A percentile compares a stretch with the other conserved stretches of the same genome.
phyloP scores from a whole-genome alignment of 257 asterid species.

The Solanum peruvianum region DNA sequence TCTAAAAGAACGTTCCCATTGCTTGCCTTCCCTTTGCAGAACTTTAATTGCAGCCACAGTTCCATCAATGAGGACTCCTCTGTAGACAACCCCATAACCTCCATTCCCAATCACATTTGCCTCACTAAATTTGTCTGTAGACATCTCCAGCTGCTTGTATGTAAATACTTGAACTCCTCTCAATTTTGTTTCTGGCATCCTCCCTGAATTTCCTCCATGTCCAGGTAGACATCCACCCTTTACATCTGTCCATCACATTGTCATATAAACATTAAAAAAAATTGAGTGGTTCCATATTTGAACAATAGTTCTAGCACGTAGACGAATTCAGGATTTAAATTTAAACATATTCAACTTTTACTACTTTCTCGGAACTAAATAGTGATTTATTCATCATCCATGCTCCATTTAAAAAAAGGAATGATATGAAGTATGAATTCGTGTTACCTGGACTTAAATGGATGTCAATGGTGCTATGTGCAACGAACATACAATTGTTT shows the following conservation, averaged over 20 bases:
- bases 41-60: slow-evolving; percentile 54
- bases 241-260: slow-evolving; percentile 9
- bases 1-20: slow-evolving; percentile 71
- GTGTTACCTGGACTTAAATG: slow-evolving; percentile 39
- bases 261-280: neutral
- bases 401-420: neutral
- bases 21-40: slow-evolving; percentile 51
- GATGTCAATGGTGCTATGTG: slow-evolving; percentile 43
- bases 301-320: neutral
- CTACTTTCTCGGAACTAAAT: neutral
- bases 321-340: neutral
- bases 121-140: slow-evolving; percentile 49
- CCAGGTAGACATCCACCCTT: slow-evolving; percentile 45
- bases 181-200: slow-evolving; percentile 12
- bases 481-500: slow-evolving; percentile 38
- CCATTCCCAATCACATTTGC: slow-evolving; percentile 36
- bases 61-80: slow-evolving; percentile 50
- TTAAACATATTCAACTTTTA: neutral
- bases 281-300: neutral
- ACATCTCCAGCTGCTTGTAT: slow-evolving; percentile 48
- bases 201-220: slow-evolving; percentile 22
- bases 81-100: slow-evolving; percentile 36
- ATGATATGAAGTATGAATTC: neutral
- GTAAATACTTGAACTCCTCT: slow-evolving; percentile 58
- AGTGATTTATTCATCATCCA: neutral